Evolutionary conservation across 768 basidiomycete species (phyloP).

Genomic region (Lactarius tabidus): DNA sequence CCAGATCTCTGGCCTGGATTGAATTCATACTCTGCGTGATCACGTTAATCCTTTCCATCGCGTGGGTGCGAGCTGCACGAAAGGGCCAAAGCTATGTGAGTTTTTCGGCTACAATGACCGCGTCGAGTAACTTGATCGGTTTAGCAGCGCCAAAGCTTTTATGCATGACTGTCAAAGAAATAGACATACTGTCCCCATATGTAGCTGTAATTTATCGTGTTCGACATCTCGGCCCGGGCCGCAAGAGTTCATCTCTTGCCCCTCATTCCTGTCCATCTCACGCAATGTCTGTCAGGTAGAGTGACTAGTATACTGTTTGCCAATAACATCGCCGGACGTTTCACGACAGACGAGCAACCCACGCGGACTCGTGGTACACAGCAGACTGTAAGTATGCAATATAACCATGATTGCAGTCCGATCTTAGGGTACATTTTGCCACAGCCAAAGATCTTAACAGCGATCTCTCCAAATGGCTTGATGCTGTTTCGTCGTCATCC

Average conservation of each 20-base stretch:
- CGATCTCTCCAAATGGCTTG: constrained; percentile 65
- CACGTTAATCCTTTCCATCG: constrained; percentile 52
- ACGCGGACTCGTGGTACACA: constrained; percentile 91
- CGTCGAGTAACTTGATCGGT: not conserved
- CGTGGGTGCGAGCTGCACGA: constrained; percentile 40
- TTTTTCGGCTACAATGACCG: not conserved
- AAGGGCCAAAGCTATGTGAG: constrained; percentile 9
- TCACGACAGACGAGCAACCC: constrained; percentile 56
- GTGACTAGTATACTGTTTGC: not conserved
- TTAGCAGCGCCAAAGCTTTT: constrained; percentile 4
- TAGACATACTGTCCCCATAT: not conserved
- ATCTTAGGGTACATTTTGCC: constrained; percentile 9
- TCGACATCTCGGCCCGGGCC: not conserved
- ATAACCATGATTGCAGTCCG: not conserved
- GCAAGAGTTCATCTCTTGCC: too few species aligned
- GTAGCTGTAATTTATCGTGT: not conserved
- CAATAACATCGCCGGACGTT: not conserved
- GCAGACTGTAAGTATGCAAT: constrained; percentile 46
- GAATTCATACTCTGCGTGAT: constrained; percentile 60
- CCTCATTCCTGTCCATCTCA: not conserved
- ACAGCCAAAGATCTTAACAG: constrained; percentile 53
- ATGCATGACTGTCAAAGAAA: not conserved
- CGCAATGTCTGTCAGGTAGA: constrained; percentile 20
- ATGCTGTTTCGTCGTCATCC: constrained; percentile 46
- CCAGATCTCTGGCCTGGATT: constrained; percentile 73